Base-by-base conservation (phyloP, 2,329 filamentous ascomycete genomes). In the Ceratocystis colombiana region DNA sequence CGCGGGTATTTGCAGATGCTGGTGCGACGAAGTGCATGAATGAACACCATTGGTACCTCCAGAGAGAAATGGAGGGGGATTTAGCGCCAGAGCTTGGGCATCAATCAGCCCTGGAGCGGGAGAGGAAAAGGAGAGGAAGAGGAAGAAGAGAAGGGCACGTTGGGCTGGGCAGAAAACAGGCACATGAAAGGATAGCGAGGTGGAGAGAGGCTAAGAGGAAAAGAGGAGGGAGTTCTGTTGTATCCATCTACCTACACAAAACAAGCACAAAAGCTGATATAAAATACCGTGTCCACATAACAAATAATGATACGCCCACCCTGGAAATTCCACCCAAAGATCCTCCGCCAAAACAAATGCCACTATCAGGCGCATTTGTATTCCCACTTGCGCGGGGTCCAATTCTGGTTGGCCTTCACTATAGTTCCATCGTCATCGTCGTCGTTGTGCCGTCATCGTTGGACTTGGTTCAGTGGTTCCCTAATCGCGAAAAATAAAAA, bases 401-500 rank as follows among this genome's bases (percentile, higher is more conserved):
- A 37, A 12, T 37, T 37, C 33, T 37, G 33, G 33, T 10, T 37
- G 33, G 33, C 33, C 33, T 10, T 37, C 1, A 37, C 7, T 37
- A 37, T 37, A 37, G 33, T 10, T 37, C 33, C 33, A 7, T 37
- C 33, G 33, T 37, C 33, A 3, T 33, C 30, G 50, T 28, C 25
- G 50, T 55, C 8, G 30, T 33, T 33, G 30, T 33, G 30, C 30
- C 30, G 7, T 33, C 8, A 33, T 37, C 33, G 33, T 37, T 37
- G 53, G 53, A 57, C 53, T 37, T 57, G 53, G 53, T 57, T 57
- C 53, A 28, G 25, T 57, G 8, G 53, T 5, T 57, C 53, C 53
- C 25, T 28, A 33, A 57, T 28, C 53, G 15, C 28, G 12, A 46
- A 46, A 8, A 46, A 62, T 22, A 30, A 62, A 45, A 28, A 7